Evolutionary conservation across 257 asterid genomes (phyloP), one percentile per base, ranked within the genome.

Genomic region (Linderniella brevidens): DNA sequence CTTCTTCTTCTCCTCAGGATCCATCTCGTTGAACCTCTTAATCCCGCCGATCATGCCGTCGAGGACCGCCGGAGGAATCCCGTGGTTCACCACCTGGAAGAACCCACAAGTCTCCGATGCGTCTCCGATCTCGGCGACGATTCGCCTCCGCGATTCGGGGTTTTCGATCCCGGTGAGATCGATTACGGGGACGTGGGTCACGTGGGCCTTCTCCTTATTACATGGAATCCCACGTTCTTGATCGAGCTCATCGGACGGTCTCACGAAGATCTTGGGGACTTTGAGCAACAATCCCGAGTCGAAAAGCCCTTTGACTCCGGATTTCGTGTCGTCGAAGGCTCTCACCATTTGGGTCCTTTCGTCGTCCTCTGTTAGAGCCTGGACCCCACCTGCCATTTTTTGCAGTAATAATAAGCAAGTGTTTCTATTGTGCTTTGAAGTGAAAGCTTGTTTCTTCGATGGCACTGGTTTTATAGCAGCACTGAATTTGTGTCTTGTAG

Each of bases 21-120:
- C 70, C 15, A 77, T 93, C 49, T 84, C 93, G 29, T 77, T 90
- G 17, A 77, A 70, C 19, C 58, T 43, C 9, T 76, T 37, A 0
- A 70, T 73, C 20, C 76, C 55, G 25, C 68, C 65, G 19, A 84
- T 37, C 16, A 84, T 52, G 0, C 15, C 62, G 0, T 77, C 73
- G 69, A 67, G 59, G 9, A 41, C 79, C 39, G 64, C 35, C 16
- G 19, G n/a, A 1, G 92, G 90, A 12, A 80, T 68, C 35, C 92
- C 93, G 40, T 80, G 95, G 56, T 74, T 78, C 9, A 73, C 59
- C 60, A 84, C 58, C 54, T 78, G 88, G 63, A 84, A 84, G 42
- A 80, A 80, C 0, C 92, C 93, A 86, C 86, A 80, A 0, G 54
- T 53, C 13, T 57, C 71, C 1, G 82, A 73, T 8, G 83, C 95